Evolutionary conservation across 495 filamentous ascomycete species (phyloP), one percentile per base, ranked within the genome.

Genomic region (Xeromyces bisporus): DNA sequence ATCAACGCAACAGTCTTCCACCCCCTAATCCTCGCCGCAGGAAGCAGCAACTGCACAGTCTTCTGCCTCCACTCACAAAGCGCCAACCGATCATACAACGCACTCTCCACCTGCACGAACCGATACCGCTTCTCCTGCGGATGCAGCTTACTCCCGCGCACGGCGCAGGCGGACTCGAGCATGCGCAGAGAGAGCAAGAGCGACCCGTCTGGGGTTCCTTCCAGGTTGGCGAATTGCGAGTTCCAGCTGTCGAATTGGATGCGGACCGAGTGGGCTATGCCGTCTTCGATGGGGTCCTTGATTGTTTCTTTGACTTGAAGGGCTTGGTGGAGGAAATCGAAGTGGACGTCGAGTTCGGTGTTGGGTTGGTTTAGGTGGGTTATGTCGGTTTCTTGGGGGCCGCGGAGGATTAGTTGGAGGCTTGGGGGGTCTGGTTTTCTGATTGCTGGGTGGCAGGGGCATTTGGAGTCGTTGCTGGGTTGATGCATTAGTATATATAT

Each of bases 1-100:
- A 54, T 45, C 21, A 54, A 18, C 0, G 48, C 50, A n/a, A 45
- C 42, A 2, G 53, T 52, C 28, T 41, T 46, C 53, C 48, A 52
- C 5, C 37, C 37, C 9, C 25, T 26, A 27, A 44, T 36, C n/a
- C 43, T 33, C 10, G 36, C 27, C 15, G 28, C 36, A 2, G 50
- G 50, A 3, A 54, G 16, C 17, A 29, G 31, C 8, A 57, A 12
- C 32, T 45, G 46, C 3, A 57, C 18, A 5, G 25, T 26, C 25
- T 41, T 38, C 12, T 48, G 15, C 1, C 27, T 17, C 36, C 40
- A 38, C 8, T 29, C 20, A 15, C 34, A 39, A 3, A 35, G 15
- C 18, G 39, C 35, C 9, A 56, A 18, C 13, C 39, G 26, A 3
- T 42, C 31, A 38, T 38, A 41, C 11, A 56, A 37, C 5, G 31